Evolutionary conservation across 192 early-diverging fungal genomes (phyloP).

Genomic region (Spizellomyces punctatus): DNA sequence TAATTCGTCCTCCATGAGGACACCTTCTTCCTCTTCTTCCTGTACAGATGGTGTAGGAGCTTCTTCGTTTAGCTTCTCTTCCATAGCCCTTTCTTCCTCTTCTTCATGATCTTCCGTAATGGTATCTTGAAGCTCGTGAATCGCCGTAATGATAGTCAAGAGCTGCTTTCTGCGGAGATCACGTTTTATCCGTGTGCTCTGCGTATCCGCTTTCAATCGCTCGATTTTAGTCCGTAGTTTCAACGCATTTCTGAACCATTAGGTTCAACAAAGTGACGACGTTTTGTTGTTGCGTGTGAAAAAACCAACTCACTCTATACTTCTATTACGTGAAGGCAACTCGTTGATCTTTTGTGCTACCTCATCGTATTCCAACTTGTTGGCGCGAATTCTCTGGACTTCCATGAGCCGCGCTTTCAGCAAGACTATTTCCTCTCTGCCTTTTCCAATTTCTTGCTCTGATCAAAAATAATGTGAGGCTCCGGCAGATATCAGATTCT

Average conservation of each 20-base stretch:
- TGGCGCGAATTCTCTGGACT: slow-evolving; percentile 44
- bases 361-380: slow-evolving; percentile 60
- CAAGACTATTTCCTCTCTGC: slow-evolving; percentile 42
- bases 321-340: slow-evolving; percentile 11
- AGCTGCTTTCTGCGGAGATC: slow-evolving; percentile 30
- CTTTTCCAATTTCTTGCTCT: slow-evolving; percentile 39
- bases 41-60: neutral
- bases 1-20: slow-evolving; percentile 10
- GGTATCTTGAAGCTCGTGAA: slow-evolving; percentile 29
- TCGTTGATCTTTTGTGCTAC: slow-evolving; percentile 54
- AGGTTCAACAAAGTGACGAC: neutral
- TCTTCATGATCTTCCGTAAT: slow-evolving; percentile 19
- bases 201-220: neutral
- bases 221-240: slow-evolving; percentile 18
- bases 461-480: slow-evolving; percentile 1
- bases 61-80: slow-evolving; percentile 6
- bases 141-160: slow-evolving; percentile 23
- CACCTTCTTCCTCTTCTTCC: slow-evolving; percentile 24
- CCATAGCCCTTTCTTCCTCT: slow-evolving; percentile 9
- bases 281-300: neutral
- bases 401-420: slow-evolving; percentile 48
- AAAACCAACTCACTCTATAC: slow-evolving; percentile 26
- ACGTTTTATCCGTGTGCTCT: neutral
- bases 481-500: neutral
- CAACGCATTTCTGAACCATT: slow-evolving; percentile 1